Evolutionary conservation across 441 rosid genomes (phyloP), one percentile per base, ranked within the genome.

Genomic region (Adansonia grandidieri): DNA sequence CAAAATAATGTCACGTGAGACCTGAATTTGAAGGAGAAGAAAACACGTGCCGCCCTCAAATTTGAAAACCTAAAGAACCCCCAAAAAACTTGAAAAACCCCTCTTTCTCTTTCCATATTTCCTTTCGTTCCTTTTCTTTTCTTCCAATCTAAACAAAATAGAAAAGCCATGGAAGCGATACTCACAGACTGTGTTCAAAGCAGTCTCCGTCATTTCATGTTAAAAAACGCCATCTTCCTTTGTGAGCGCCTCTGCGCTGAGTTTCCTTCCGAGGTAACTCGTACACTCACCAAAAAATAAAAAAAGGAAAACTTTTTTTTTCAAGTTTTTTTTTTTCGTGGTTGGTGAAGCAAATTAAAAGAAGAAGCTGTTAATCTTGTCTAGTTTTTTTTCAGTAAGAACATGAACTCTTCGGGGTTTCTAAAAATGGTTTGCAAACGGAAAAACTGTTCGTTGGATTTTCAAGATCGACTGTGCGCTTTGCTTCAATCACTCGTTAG

Each of bases 211-310:
- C 87, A 91, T 79, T 93, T 96, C 86, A 89, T 94, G 82, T 73
- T 82, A 85, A 88, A 86, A 19, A 96, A 96, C 86, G 94, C 98
- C 82, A 90, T 92, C 80, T 96, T 96, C 87, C 87, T 94, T 88
- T 94, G 98, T 78, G 99, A 96, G 82, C 96, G 98, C 73, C 95
- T 96, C 82, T 93, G 95, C 77, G 96, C 98, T 14, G 98, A 96
- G 89, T 96, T 90, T 78, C 98, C 98, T 17, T 87, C 98, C 13
- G 98, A 96, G 98, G 99, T 96, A 8, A 44, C 56, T 32, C 50
- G 5, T 48, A 37, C 37, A 17, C 19, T 15, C 20, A 15, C 53
- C 0, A 48, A 48, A 48, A 48, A 48, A 47, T 7, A 28, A 28
- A 28, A 28, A 28, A 28, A 28, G 32, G 32, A n/a, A n/a, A n/a